Conservation (phyloP, 495 filamentous ascomycete species). For the Aspergillus olivimuriae region DNA sequence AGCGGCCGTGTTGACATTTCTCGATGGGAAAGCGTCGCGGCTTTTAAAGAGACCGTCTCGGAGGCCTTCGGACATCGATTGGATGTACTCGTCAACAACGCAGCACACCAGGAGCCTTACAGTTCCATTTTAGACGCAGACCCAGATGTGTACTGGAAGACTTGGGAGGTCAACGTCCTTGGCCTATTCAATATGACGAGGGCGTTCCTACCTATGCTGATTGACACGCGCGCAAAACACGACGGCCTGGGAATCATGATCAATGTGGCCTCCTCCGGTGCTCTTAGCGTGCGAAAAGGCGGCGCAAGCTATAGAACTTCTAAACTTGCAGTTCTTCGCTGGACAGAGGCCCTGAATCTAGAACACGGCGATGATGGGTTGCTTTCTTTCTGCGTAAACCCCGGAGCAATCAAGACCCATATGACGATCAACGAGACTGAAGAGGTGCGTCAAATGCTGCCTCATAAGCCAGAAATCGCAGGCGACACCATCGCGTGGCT, state of each 20-base stretch:
- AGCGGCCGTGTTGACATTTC: background rate
- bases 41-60: background rate
- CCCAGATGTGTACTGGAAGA: slow-evolving; percentile 33
- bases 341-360: slow-evolving; percentile 33
- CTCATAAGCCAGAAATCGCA: slow-evolving; percentile 29
- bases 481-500: slow-evolving; percentile 34
- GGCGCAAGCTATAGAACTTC: slow-evolving; percentile 28
- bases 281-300: slow-evolving; percentile 11
- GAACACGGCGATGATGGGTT: slow-evolving; percentile 40
- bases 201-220: slow-evolving; percentile 35
- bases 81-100: slow-evolving; percentile 44
- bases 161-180: slow-evolving; percentile 38
- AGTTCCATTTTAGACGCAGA: slow-evolving; percentile 19
- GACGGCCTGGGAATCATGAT: slow-evolving; percentile 30
- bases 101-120: slow-evolving; percentile 13
- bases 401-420: slow-evolving; percentile 30
- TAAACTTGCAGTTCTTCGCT: slow-evolving; percentile 35
- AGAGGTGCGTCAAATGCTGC: slow-evolving; percentile 1
- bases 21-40: background rate
- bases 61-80: slow-evolving; percentile 22
- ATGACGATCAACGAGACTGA: slow-evolving; percentile 39
- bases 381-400: slow-evolving; percentile 18
- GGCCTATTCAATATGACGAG: slow-evolving; percentile 31
- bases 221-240: slow-evolving; percentile 6
- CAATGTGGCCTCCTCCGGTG: slow-evolving; percentile 24